Conservation (phyloP, 1,284 basidiomycete genomes). For the Cryptococcus sp. region DNA sequence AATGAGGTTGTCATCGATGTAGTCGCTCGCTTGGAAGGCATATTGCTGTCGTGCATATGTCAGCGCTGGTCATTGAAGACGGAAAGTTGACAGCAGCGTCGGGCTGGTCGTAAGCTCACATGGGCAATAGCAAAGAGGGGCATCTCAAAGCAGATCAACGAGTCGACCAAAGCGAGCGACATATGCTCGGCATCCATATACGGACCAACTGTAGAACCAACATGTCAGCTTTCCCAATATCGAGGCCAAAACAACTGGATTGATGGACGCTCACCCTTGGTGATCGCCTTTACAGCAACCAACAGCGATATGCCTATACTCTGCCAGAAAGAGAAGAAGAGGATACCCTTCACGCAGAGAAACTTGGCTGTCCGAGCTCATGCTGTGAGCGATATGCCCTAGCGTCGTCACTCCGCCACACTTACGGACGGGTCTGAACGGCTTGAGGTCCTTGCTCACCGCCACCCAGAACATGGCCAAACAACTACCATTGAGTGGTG, state of each 20-base stretch:
- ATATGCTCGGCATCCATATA: conserved; percentile 89
- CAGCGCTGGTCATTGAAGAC: background rate
- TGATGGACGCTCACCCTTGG: conserved; percentile 55
- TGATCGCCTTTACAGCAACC: conserved; percentile 75
- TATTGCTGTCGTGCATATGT: conserved; percentile 32
- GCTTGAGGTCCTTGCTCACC: conserved; percentile 77
- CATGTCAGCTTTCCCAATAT: too few relatives aligned
- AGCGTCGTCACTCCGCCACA: conserved; percentile 6
- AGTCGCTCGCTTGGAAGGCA: conserved; percentile 61
- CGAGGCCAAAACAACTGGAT: background rate
- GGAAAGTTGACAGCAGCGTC: too few relatives aligned
- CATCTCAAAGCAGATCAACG: conserved; percentile 94
- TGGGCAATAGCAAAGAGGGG: conserved; percentile 94
- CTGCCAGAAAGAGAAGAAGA: conserved; percentile 99
- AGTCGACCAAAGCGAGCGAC: conserved; percentile 82
- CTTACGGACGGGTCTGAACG: conserved; percentile 65
- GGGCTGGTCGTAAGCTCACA: too few relatives aligned
- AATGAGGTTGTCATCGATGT: conserved; percentile 62
- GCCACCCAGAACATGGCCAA: conserved; percentile 94
- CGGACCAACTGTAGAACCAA: conserved; percentile 76
- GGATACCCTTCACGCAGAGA: conserved; percentile 93
- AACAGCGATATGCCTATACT: conserved; percentile 80
- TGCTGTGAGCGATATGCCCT: too few relatives aligned
- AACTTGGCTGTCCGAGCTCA: conserved; percentile 72
- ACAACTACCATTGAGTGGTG: conserved; percentile 58